Conservation (phyloP, 106 monocot species). For the Apostasia shenzhenica region DNA sequence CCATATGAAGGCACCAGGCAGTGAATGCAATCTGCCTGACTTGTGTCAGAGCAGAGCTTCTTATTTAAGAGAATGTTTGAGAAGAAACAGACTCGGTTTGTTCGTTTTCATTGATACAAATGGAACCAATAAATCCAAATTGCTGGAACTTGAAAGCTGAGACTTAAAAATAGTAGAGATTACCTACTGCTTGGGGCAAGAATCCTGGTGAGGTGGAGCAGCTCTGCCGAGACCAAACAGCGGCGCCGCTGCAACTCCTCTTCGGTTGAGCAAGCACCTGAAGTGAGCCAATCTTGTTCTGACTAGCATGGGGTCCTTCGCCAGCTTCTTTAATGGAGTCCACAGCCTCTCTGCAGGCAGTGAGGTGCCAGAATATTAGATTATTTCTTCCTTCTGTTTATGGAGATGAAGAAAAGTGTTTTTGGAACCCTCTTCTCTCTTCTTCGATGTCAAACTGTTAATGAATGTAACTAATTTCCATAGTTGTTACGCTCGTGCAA, state of each 20-base stretch:
- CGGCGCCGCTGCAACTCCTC: constrained; percentile 84
- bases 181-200: constrained; percentile 60
- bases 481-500: no score
- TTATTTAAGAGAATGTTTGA: no score
- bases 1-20: no score
- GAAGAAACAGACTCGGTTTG: no score
- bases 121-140: no score
- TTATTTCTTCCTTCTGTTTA: not conserved
- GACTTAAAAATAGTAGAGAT: not conserved
- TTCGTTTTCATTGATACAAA: no score
- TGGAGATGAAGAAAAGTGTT: not conserved
- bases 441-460: no score
- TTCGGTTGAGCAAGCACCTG: constrained; percentile 78
- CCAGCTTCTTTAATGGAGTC: constrained; percentile 60
- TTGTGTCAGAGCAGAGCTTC: no score
- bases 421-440: not conserved
- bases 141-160: no score
- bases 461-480: no score
- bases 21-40: no score
- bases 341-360: constrained; percentile 60
- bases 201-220: constrained; percentile 48
- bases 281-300: constrained; percentile 61
- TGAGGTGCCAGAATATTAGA: not conserved
- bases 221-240: constrained; percentile 45
- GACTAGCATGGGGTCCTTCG: constrained; percentile 40